Conservation (phyloP, 2,329 filamentous ascomycete genomes). For the Aspergillus uvarum region DNA sequence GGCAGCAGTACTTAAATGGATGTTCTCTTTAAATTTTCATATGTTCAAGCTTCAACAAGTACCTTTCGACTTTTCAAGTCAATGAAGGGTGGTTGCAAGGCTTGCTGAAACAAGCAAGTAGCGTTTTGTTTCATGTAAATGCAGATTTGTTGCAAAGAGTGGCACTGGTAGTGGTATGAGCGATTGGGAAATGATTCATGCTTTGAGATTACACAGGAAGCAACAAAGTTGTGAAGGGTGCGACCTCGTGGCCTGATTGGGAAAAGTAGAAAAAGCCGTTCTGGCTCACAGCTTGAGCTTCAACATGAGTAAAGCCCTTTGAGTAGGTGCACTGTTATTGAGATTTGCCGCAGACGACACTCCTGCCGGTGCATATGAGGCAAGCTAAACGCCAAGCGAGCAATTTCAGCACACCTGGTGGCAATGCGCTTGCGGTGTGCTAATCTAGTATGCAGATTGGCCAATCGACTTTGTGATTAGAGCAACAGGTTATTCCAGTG, state of each 20-base stretch:
- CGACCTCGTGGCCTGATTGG: background rate
- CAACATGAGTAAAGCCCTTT: background rate
- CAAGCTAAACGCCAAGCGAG: background rate
- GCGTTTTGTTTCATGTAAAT: background rate
- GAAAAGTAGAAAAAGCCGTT: background rate
- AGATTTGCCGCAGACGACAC: background rate
- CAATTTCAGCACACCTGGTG: background rate
- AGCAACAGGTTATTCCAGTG: background rate
- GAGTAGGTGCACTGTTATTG: too few species aligned
- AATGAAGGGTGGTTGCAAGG: too few species aligned
- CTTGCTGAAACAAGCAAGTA: background rate
- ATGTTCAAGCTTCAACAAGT: background rate
- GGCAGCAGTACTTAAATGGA: background rate
- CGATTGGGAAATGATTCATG: background rate
- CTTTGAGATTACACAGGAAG: background rate
- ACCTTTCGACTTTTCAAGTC: background rate
- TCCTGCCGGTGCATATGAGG: background rate
- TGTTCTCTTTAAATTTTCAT: background rate
- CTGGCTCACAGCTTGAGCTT: background rate
- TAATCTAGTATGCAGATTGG: too few species aligned
- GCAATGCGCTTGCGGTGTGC: too few species aligned
- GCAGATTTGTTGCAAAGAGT: background rate
- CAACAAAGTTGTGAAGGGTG: background rate
- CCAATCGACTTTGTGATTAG: too few species aligned
- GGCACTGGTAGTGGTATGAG: background rate